A percentile compares a stretch with the other conserved stretches of the same genome.
phyloP scores from a whole-genome alignment of 2,329 filamentous ascomycete genomes.

The Botrytis deweyae region DNA sequence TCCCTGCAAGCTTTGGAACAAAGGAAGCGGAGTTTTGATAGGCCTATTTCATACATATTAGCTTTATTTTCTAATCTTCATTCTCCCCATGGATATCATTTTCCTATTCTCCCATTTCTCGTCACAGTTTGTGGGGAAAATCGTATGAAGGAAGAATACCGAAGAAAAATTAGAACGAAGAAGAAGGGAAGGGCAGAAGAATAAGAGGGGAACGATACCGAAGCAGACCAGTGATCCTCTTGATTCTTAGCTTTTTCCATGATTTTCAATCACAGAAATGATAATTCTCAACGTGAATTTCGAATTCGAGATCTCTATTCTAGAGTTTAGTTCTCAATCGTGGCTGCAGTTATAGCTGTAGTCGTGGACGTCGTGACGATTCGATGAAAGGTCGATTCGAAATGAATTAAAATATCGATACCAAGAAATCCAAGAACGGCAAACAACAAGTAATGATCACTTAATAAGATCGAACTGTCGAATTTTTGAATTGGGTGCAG shows the following conservation, averaged over 20 bases:
- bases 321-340: not conserved
- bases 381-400: not conserved
- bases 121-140: not conserved
- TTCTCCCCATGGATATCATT: not conserved
- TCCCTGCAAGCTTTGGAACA: conserved; percentile 60
- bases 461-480: not conserved
- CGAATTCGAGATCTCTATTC: not conserved
- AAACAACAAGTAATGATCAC: not conserved
- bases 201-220: conserved; percentile 35
- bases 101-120: no score
- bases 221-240: conserved; percentile 43
- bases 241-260: not conserved
- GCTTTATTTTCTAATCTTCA: not conserved
- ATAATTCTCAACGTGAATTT: not conserved
- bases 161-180: not conserved
- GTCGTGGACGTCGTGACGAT: not conserved
- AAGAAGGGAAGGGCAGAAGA: not conserved
- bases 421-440: not conserved
- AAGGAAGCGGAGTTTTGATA: conserved; percentile 63
- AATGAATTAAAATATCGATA: not conserved
- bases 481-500: not conserved
- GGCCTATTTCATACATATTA: conserved; percentile 36
- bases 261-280: not conserved
- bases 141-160: not conserved
- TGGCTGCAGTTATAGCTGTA: not conserved